These are phyloP conservation scores for Neurospora intermedia DNA, from an alignment of 495 filamentous ascomycete species.

Conservation along the genomic window DNA sequence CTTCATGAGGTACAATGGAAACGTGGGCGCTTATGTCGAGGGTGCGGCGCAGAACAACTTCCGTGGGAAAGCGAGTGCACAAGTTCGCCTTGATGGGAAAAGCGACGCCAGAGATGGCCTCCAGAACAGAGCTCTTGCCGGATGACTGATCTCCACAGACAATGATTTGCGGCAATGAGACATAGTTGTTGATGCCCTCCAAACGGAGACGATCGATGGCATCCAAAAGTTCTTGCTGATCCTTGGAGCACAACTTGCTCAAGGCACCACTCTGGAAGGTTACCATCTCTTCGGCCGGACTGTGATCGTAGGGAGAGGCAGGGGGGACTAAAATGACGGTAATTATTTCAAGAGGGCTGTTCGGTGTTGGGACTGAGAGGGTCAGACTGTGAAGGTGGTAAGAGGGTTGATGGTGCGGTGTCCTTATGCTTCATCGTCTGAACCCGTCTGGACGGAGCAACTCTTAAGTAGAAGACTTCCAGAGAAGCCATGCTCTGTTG, in stretches of 20 bases:
- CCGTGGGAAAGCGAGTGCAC: conserved; percentile 58
- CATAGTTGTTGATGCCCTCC: conserved; percentile 41
- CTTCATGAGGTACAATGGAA: conserved; percentile 30
- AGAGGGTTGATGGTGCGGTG: not conserved
- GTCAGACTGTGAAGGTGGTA: not conserved
- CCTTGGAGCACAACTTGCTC: conserved; percentile 26
- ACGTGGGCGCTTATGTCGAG: conserved; percentile 26
- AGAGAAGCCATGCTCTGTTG: not conserved
- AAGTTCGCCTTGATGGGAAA: conserved; percentile 52
- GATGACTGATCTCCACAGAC: conserved; percentile 61
- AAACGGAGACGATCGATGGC: conserved; percentile 47
- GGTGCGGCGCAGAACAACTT: conserved; percentile 43
- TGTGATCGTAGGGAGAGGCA: not conserved
- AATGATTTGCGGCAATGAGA: conserved; percentile 56
- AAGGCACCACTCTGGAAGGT: conserved; percentile 6
- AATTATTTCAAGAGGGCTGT: not conserved
- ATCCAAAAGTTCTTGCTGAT: conserved; percentile 40
- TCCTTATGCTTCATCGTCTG: not conserved
- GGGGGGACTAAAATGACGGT: not conserved
- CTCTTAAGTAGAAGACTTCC: not conserved
- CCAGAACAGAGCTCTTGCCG: conserved; percentile 63
- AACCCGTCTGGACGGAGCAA: not conserved
- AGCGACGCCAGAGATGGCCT: conserved; percentile 59
- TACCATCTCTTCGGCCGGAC: not conserved
- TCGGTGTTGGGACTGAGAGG: not conserved